phyloP scores from a whole-genome alignment of 495 filamentous ascomycete genomes.

The Cairneyella variabilis region DNA sequence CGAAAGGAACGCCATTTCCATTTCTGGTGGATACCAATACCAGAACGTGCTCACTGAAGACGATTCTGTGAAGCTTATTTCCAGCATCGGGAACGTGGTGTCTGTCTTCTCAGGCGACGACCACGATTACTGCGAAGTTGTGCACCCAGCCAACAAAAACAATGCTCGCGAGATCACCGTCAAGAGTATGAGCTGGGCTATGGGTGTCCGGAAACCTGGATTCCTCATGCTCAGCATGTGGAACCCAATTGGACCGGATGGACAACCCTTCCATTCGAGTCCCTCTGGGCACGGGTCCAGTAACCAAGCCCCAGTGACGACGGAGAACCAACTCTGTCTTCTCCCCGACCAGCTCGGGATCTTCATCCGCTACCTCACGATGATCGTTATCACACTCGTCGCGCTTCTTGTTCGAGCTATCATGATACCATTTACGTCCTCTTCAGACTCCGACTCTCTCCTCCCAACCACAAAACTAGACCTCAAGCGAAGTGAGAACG shows the following conservation, averaged over 20 bases:
- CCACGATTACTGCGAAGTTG: constrained; percentile 94
- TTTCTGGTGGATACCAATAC: constrained; percentile 85
- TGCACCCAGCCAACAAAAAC: constrained; percentile 60
- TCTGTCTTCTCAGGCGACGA: constrained; percentile 95
- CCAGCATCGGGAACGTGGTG: constrained; percentile 67
- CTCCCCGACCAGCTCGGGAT: constrained; percentile 83
- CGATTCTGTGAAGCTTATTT: constrained; percentile 68
- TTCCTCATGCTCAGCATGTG: constrained; percentile 86
- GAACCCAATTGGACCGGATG: constrained; percentile 74
- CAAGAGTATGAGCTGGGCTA: constrained; percentile 89
- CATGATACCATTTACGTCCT: constrained; percentile 43
- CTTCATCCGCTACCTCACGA: constrained; percentile 69
- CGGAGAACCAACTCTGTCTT: constrained; percentile 87
- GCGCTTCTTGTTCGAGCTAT: constrained; percentile 59
- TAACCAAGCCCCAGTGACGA: constrained; percentile 40
- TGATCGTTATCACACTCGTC: constrained; percentile 56
- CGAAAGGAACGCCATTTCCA: constrained; percentile 69
- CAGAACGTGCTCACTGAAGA: constrained; percentile 82
- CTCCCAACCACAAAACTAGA: constrained; percentile 19
- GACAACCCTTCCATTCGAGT: constrained; percentile 45
- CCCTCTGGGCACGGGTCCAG: constrained; percentile 24
- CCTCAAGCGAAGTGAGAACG: constrained; percentile 2
- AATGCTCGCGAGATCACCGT: constrained; percentile 86
- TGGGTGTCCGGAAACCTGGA: constrained; percentile 90
- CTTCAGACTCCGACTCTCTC: constrained; percentile 14